phyloP scores from a whole-genome alignment of 805 yeast species.

The Teunomyces atbi region DNA sequence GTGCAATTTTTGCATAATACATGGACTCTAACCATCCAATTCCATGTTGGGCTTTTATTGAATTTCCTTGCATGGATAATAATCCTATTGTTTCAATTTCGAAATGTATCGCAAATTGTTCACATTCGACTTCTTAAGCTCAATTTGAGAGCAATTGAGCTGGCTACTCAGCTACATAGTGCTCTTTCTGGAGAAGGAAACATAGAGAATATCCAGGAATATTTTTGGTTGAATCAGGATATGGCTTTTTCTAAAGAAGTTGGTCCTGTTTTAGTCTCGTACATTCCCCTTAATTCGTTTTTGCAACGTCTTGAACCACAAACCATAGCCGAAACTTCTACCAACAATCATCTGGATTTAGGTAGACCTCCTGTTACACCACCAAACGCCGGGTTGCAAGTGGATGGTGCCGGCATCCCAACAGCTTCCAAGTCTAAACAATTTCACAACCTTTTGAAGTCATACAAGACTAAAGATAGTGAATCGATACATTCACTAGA shows the following conservation, averaged over 20 bases:
- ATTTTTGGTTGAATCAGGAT: not conserved
- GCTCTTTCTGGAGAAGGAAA: not conserved
- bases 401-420: not conserved
- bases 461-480: not conserved
- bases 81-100: conserved; percentile 3
- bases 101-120: not conserved
- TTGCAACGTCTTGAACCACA: not conserved
- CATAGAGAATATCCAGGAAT: not conserved
- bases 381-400: not conserved
- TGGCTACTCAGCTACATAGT: not conserved
- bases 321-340: not conserved
- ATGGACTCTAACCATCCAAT: not conserved
- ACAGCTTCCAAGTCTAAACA: not conserved
- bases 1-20: not conserved
- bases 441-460: not conserved
- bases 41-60: not conserved
- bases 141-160: conserved; percentile 1
- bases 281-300: conserved; percentile 1
- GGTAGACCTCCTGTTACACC: not conserved
- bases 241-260: not conserved
- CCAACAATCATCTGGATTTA: not conserved
- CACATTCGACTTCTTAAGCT: not conserved
- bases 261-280: not conserved
- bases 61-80: not conserved
- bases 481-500: not conserved